phyloP scores from a whole-genome alignment of 306 rosid species.

The Ochetophila trinervis region DNA sequence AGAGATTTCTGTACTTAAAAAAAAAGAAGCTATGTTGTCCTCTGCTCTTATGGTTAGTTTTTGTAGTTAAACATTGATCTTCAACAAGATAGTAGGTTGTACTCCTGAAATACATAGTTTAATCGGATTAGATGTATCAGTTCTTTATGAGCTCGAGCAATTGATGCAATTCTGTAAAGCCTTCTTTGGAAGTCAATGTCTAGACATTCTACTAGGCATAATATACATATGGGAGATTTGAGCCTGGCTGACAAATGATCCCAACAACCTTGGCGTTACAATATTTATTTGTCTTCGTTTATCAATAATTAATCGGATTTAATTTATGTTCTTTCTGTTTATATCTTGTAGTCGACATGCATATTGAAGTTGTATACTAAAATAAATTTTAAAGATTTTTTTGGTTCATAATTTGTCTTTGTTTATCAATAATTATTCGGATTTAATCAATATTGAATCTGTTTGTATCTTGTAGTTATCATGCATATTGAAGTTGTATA shows the following conservation, averaged over 20 bases:
- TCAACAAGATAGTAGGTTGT: no score
- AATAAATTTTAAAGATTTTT: slow-evolving; percentile 10
- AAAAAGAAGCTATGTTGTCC: no score
- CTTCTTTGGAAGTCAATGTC: not conserved
- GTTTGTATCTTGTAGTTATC: not conserved
- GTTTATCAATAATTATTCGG: not conserved
- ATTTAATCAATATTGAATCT: not conserved
- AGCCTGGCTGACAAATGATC: not conserved
- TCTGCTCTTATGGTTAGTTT: no score
- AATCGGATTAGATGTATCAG: no score
- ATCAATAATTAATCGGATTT: not conserved
- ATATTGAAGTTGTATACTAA: slow-evolving; percentile 9
- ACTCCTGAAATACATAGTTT: no score
- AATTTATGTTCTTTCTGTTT: not conserved
- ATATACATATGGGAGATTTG: not conserved
- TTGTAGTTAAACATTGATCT: no score
- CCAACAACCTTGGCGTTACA: no score
- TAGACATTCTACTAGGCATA: not conserved
- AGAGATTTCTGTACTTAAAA: no score
- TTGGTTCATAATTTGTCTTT: not conserved
- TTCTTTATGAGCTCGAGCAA: no score
- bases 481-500: slow-evolving; percentile 5
- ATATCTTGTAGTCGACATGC: not conserved
- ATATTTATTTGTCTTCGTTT: no score
- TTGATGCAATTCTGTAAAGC: no score